phyloP scores from a whole-genome alignment of 2,329 filamentous ascomycete genomes.

The Daldinia sp. region DNA sequence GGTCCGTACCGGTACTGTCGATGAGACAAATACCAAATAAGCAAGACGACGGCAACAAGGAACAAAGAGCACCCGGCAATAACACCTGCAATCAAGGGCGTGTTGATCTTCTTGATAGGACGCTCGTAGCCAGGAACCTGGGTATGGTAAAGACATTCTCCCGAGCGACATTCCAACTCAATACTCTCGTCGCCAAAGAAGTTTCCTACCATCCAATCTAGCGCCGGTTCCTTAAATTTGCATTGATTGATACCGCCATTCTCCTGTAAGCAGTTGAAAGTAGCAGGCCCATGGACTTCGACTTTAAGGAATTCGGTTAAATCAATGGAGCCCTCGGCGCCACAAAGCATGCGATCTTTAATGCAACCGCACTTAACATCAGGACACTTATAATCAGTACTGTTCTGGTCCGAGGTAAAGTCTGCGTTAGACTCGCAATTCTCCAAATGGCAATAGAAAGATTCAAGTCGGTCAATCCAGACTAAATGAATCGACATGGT shows the following conservation, averaged over 20 bases:
- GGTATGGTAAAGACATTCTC: slow-evolving; percentile 92
- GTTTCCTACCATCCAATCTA: slow-evolving; percentile 87
- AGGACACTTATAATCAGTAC: slow-evolving; percentile 84
- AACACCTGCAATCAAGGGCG: slow-evolving; percentile 90
- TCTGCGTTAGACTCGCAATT: slow-evolving; percentile 79
- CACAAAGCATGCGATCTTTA: slow-evolving; percentile 90
- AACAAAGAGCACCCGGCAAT: slow-evolving; percentile 89
- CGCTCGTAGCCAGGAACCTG: slow-evolving; percentile 90
- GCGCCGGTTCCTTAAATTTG: slow-evolving; percentile 87
- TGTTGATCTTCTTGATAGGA: slow-evolving; percentile 95
- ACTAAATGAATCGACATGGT: slow-evolving; percentile 60
- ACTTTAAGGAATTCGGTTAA: slow-evolving; percentile 87
- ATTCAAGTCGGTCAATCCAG: slow-evolving; percentile 93
- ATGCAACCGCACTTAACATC: slow-evolving; percentile 89
- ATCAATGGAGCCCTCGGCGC: slow-evolving; percentile 89
- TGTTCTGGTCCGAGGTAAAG: slow-evolving; percentile 75
- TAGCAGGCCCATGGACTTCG: slow-evolving; percentile 85
- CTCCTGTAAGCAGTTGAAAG: slow-evolving; percentile 76
- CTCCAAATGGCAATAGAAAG: slow-evolving; percentile 92
- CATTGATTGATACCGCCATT: slow-evolving; percentile 72
- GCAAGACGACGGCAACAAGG: slow-evolving; percentile 83
- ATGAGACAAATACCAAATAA: slow-evolving; percentile 87
- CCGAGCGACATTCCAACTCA: slow-evolving; percentile 79
- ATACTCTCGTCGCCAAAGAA: slow-evolving; percentile 95
- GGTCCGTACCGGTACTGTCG: slow-evolving; percentile 74